Evolutionary conservation across 345 rosid genomes (phyloP).

Genomic region (Chamaenerion angustifolium): DNA sequence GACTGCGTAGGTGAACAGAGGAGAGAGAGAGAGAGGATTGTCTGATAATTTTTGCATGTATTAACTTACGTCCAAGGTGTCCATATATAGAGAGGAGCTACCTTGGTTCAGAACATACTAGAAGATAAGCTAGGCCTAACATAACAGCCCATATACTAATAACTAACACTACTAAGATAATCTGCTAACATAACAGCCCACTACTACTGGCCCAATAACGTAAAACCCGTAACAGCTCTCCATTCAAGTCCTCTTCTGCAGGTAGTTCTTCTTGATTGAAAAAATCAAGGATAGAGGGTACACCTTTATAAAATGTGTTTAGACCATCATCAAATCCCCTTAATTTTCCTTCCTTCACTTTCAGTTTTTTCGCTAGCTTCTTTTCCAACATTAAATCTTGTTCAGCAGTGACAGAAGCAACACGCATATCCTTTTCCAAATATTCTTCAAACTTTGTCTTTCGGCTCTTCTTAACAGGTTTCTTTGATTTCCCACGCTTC

Average conservation of each 20-base stretch:
- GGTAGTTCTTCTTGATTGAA: slow-evolving; percentile 15
- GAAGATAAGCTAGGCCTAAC: too few relatives aligned
- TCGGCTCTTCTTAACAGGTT: slow-evolving; percentile 17
- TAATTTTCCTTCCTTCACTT: slow-evolving; percentile 54
- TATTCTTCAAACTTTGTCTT: slow-evolving; percentile 67
- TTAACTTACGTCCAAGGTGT: too few relatives aligned
- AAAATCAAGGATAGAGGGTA: slow-evolving; percentile 27
- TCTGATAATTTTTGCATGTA: too few relatives aligned
- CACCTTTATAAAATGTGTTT: slow-evolving; percentile 33
- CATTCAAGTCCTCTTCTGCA: slow-evolving; percentile 7
- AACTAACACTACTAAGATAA: too few relatives aligned
- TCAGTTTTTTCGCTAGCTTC: slow-evolving; percentile 78
- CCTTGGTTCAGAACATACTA: too few relatives aligned
- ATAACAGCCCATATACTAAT: too few relatives aligned
- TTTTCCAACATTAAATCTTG: slow-evolving; percentile 61
- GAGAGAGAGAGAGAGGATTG: too few relatives aligned
- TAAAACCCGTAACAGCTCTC: too few relatives aligned
- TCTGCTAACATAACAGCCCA: too few relatives aligned
- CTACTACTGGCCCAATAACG: too few relatives aligned
- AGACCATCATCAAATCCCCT: slow-evolving; percentile 59
- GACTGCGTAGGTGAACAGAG: too few relatives aligned
- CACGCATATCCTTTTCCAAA: slow-evolving; percentile 40
- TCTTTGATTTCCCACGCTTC: slow-evolving; percentile 21
- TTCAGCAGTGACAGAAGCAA: slow-evolving; percentile 13
- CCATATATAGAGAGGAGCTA: too few relatives aligned